Evolutionary conservation across 2,329 filamentous ascomycete species (phyloP).

Genomic region (Hypoxylon sp.): DNA sequence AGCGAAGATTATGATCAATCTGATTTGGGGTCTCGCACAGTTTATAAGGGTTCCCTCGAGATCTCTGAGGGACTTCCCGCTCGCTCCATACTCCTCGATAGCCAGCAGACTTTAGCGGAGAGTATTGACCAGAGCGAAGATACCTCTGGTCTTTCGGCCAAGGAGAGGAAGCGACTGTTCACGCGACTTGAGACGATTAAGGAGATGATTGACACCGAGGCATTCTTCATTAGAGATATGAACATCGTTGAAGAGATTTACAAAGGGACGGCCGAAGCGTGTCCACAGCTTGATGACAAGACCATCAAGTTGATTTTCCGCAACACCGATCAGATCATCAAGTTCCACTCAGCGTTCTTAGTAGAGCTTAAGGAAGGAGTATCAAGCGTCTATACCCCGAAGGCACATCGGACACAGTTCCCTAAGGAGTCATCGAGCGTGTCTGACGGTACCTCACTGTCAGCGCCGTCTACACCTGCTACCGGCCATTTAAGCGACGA

Average conservation of each 20-base stretch:
- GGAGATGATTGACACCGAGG: conserved; percentile 92
- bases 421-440: conserved; percentile 53
- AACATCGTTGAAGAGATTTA: conserved; percentile 98
- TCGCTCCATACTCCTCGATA: conserved; percentile 50
- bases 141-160: conserved; percentile 52
- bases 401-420: conserved; percentile 52
- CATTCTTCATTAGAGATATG: conserved; percentile 92
- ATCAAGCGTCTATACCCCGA: conserved; percentile 78
- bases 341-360: conserved; percentile 83
- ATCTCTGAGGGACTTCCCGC: conserved; percentile 51
- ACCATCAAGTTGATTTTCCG: conserved; percentile 92
- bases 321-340: conserved; percentile 89
- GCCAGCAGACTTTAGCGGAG: conserved; percentile 46
- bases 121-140: conserved; percentile 47
- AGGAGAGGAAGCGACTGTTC: conserved; percentile 74
- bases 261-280: conserved; percentile 87
- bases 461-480: conserved; percentile 46
- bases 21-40: conserved; percentile 55
- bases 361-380: conserved; percentile 82
- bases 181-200: conserved; percentile 87
- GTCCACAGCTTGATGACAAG: conserved; percentile 78
- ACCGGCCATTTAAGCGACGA: conserved; percentile 56
- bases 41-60: conserved; percentile 56
- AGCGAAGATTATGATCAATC: conserved; percentile 56
- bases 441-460: conserved; percentile 47